These are phyloP conservation scores for Podospora comata DNA, from an alignment of 495 filamentous ascomycete species.

Conservation along the genomic window DNA sequence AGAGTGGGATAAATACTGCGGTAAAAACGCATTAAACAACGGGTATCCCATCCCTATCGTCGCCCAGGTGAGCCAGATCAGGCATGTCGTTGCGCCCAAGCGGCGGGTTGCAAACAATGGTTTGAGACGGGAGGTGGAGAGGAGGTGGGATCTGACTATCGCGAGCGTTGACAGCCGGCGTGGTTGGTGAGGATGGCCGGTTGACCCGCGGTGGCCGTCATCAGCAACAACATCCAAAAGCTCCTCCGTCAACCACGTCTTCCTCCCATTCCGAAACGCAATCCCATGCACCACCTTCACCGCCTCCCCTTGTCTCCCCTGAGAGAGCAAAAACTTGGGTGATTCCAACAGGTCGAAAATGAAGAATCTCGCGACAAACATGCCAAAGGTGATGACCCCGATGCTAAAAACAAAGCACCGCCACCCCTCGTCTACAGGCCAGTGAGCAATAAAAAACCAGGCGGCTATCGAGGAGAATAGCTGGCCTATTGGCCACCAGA, in stretches of 20 bases:
- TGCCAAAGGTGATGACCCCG: not conserved
- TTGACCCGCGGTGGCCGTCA: not conserved
- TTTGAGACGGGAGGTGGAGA: not conserved
- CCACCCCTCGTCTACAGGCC: constrained; percentile 73
- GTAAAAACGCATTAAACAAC: constrained; percentile 81
- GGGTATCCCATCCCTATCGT: constrained; percentile 63
- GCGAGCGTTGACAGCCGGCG: not conserved
- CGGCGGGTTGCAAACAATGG: not conserved
- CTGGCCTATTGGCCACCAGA: constrained; percentile 79
- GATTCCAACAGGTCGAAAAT: not conserved
- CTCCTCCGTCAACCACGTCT: constrained; percentile 60
- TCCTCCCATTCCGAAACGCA: constrained; percentile 63
- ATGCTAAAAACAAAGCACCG: constrained; percentile 45
- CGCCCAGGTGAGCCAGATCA: constrained; percentile 59
- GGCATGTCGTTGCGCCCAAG: not conserved
- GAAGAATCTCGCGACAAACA: not conserved
- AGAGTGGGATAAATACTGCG: constrained; percentile 67
- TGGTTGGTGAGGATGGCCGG: not conserved
- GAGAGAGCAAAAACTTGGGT: not conserved
- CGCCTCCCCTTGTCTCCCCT: not conserved
- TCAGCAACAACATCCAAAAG: constrained; percentile 53
- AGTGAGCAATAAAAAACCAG: constrained; percentile 74
- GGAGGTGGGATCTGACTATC: not conserved
- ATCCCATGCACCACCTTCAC: constrained; percentile 75
- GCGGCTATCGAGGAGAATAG: constrained; percentile 67